Percentiles rank a stretch among this genome's conserved stretches.
These are phyloP conservation scores for Serpula lacrymans DNA, from an alignment of 768 basidiomycete genomes.

Conservation along the genomic window DNA sequence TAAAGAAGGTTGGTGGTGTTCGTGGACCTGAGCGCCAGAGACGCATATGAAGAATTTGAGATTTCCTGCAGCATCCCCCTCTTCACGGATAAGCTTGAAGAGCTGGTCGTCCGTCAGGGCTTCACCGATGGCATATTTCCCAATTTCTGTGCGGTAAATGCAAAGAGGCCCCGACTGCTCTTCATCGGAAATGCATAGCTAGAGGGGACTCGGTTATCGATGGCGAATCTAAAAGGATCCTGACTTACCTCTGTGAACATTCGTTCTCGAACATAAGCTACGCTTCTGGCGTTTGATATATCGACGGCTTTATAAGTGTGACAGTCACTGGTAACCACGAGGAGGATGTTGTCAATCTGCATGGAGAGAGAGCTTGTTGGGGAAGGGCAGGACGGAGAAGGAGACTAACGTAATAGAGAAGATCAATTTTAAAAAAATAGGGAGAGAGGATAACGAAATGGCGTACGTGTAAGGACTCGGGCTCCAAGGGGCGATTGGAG, in stretches of 20 bases:
- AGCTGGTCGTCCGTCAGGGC: slow-evolving; percentile 70
- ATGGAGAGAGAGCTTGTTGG: slow-evolving; percentile 29
- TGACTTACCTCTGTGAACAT: slow-evolving; percentile 71
- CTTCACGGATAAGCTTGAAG: slow-evolving; percentile 64
- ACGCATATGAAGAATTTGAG: slow-evolving; percentile 84
- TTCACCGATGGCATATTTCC: slow-evolving; percentile 68
- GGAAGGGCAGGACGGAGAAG: slow-evolving; percentile 26
- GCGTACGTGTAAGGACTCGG: slow-evolving; percentile 15
- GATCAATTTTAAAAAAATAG: slow-evolving; percentile 6
- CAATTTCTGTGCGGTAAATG: slow-evolving; percentile 88
- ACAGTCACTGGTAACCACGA: slow-evolving; percentile 76
- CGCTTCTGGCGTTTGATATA: slow-evolving; percentile 60
- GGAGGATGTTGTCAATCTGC: slow-evolving; percentile 38
- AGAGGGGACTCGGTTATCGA: slow-evolving; percentile 6
- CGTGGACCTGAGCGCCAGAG: slow-evolving; percentile 58
- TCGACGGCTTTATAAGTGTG: slow-evolving; percentile 73
- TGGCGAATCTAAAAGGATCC: slow-evolving; percentile 2
- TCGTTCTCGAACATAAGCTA: slow-evolving; percentile 72
- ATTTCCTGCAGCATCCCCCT: slow-evolving; percentile 74
- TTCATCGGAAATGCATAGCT: slow-evolving; percentile 83
- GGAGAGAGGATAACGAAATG: slow-evolving; percentile 3
- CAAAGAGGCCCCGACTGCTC: slow-evolving; percentile 66
- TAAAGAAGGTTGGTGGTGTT: slow-evolving; percentile 36
- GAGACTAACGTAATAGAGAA: slow-evolving; percentile 18
- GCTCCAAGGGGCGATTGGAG: slow-evolving; percentile 17